Percentiles rank a stretch among this genome's conserved stretches.
Conservation (phyloP, 163 green algal species). For the Chlamydomonas reinhardtii region DNA sequence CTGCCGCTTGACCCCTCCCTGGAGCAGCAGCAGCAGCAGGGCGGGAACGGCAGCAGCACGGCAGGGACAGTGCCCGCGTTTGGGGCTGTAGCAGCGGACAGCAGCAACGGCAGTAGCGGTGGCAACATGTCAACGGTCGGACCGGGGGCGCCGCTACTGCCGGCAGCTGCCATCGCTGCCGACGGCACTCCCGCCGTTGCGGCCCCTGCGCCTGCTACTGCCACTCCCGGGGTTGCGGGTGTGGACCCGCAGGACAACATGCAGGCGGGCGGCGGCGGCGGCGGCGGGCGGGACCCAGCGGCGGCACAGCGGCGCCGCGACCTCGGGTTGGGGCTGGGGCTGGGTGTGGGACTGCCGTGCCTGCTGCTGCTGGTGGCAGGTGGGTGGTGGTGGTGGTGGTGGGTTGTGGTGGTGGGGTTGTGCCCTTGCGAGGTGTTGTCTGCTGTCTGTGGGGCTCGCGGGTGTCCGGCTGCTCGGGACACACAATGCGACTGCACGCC, state of each 20-base stretch:
- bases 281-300: neutral
- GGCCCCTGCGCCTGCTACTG: too few relatives aligned
- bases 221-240: neutral
- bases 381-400: neutral
- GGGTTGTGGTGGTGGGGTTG: neutral
- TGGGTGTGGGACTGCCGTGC: conserved; percentile 39
- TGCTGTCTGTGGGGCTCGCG: neutral
- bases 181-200: neutral
- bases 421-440: too few relatives aligned
- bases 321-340: conserved; percentile 39
- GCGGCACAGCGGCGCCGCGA: neutral
- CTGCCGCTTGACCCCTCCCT: neutral
- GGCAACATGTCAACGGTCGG: too few relatives aligned
- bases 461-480: too few relatives aligned
- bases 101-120: neutral
- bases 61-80: too few relatives aligned
- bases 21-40: neutral
- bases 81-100: too few relatives aligned
- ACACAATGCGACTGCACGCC: too few relatives aligned
- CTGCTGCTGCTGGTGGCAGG: conserved; percentile 10
- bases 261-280: neutral
- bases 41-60: neutral
- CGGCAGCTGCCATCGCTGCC: neutral
- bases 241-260: neutral
- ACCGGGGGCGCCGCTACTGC: too few relatives aligned